A percentile compares a stretch with the other conserved stretches of the same genome.
phyloP scores from a whole-genome alignment of 148 eudicot genomes.

The Persicaria maculosa region DNA sequence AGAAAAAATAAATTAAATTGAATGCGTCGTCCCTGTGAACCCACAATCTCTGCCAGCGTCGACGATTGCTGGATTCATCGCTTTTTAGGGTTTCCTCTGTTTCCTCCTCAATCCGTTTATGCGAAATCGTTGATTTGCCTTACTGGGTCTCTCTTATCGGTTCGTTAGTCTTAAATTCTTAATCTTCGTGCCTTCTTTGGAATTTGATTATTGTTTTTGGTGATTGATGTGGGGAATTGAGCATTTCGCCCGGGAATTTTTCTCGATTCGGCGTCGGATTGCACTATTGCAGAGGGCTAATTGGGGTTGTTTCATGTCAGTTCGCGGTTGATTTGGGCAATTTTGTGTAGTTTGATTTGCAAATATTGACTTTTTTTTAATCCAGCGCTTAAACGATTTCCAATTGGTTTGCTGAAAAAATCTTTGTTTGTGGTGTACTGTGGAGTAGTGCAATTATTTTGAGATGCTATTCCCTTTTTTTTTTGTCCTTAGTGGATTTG shows the following conservation, averaged over 20 bases:
- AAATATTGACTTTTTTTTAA: background rate
- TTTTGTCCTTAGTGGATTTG: background rate
- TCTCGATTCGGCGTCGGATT: background rate
- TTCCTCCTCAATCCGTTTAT: background rate
- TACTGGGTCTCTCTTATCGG: background rate
- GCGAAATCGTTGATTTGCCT: background rate
- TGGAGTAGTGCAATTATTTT: background rate
- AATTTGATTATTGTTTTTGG: background rate
- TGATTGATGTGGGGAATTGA: background rate
- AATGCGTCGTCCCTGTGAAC: background rate
- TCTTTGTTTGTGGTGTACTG: background rate
- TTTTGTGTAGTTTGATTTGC: background rate
- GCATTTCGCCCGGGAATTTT: background rate
- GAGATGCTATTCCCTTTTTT: slow-evolving; percentile 2
- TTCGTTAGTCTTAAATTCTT: background rate
- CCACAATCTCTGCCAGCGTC: background rate
- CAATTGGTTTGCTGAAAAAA: slow-evolving; percentile 3
- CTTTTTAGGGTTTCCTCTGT: slow-evolving; percentile 3
- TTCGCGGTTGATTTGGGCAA: background rate
- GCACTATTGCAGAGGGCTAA: background rate
- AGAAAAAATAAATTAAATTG: too few relatives aligned
- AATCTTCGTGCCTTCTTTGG: background rate
- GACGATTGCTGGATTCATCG: background rate
- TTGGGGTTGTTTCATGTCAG: background rate
- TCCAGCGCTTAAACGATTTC: background rate